Base-by-base conservation (phyloP, 768 basidiomycete genomes). In the Boletellus ananas region DNA sequence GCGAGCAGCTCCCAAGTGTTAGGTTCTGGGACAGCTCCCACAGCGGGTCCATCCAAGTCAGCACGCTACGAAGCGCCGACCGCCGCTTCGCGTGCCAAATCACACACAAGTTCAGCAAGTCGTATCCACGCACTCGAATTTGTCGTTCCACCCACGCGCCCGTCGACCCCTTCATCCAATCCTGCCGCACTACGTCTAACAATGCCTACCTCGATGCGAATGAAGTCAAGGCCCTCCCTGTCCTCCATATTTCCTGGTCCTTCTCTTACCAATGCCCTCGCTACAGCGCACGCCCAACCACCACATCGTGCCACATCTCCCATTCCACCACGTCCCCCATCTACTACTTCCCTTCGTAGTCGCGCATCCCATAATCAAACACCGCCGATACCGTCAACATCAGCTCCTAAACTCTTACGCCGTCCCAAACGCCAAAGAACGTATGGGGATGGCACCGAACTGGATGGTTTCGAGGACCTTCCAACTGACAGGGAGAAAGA, bases 361-460 rank as follows among this genome's bases (percentile, higher is more conserved):
- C 73, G 65, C 16, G 47, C 63, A 60, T 60, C 65, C 20, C 51
- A 42, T 47, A 56, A 51, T 45, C 51, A 62, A 51, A 47, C 65
- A 57, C 43, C 61, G 51, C 36, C 70, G 66, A 55, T 72, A 62
- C 69, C 74, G 40, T 74, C 77, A 31, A 61, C 79, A 3, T 75
- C 72, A 31, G 73, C 73, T 20, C 80, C 86, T 6, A 89, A 84
- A 68, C 67, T 90, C 12, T 70, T 93, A 21, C 80, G 84, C 46
- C 76, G 83, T 57, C 90, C 90, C 12, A 93, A 91, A 69, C 85
- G 88, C 34, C 78, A 77, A 54, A 76, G 81, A 45, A 80, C 80
- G 13, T 93, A 85, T 60, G 90, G 90, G 6, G 88, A 92, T 61
- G 94, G 94, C 13, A 93, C 90, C 10, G 94, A 95, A 65, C 72